Percentiles rank a stretch among this genome's conserved stretches.
phyloP scores from a whole-genome alignment of 2,329 filamentous ascomycete species.

The Cryphonectria japonica region DNA sequence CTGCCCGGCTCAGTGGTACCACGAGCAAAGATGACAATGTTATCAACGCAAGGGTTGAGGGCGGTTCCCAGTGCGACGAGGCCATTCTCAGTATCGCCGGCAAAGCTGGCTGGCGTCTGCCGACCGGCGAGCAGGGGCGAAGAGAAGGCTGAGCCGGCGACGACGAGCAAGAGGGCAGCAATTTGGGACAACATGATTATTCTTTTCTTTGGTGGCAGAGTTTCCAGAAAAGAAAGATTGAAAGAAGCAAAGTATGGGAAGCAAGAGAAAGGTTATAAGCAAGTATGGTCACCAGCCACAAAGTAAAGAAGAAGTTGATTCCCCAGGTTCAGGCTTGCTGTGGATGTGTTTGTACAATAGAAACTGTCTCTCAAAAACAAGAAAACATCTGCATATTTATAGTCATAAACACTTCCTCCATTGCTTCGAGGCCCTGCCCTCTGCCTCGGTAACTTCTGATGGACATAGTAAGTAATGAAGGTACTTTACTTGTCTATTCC shows the following conservation, averaged over 20 bases:
- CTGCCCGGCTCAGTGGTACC: conserved; percentile 36
- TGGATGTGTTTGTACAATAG: not conserved
- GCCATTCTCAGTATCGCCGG: conserved; percentile 16
- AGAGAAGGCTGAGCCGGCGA: conserved; percentile 4
- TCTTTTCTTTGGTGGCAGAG: not conserved
- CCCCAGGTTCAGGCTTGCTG: not conserved
- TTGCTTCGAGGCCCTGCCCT: not conserved
- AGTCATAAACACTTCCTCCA: not conserved
- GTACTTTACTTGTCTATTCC: not conserved
- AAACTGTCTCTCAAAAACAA: not conserved
- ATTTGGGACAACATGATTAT: not conserved
- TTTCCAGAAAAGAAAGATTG: not conserved
- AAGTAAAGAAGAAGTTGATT: not conserved
- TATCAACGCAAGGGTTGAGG: conserved; percentile 20
- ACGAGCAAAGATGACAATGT: conserved; percentile 38
- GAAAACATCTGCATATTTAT: not conserved
- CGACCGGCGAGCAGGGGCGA: not conserved
- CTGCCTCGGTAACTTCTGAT: not conserved
- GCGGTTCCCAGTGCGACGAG: conserved; percentile 7
- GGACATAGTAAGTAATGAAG: not conserved
- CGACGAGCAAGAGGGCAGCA: not conserved
- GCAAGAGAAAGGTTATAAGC: not conserved
- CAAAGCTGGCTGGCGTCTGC: not conserved
- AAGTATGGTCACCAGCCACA: not conserved
- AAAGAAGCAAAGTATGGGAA: not conserved